A percentile compares a stretch with the other conserved stretches of the same genome.
Evolutionary conservation across 371 early-diverging fungal genomes (phyloP).

Genomic region (Mortierella sp.): DNA sequence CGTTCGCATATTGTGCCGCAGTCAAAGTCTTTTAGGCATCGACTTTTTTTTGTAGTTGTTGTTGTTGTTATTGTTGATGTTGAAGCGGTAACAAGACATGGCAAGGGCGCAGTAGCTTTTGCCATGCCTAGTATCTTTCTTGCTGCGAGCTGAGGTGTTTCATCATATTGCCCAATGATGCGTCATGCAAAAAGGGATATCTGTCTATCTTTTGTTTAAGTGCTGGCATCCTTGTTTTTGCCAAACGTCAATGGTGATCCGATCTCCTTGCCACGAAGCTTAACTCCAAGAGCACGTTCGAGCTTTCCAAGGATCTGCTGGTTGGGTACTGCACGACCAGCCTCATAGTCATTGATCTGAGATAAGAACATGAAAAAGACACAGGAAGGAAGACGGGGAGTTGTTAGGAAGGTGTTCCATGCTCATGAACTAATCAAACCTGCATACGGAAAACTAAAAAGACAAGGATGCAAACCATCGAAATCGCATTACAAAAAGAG

Average conservation of each 20-base stretch:
- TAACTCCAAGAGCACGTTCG: constrained; percentile 90
- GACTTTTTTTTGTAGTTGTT: too few species aligned
- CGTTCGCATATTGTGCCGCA: too few species aligned
- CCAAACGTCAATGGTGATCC: constrained; percentile 75
- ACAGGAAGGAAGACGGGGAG: neutral
- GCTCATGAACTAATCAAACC: neutral
- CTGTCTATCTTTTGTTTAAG: too few species aligned
- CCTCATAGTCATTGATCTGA: constrained; percentile 87
- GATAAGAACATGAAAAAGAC: too few species aligned
- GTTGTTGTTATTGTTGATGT: too few species aligned
- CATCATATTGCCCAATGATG: too few species aligned
- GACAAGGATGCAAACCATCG: neutral
- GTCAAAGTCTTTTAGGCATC: too few species aligned
- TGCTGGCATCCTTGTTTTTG: constrained; percentile 55
- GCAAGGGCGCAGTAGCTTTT: too few species aligned
- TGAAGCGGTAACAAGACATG: too few species aligned
- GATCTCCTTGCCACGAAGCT: constrained; percentile 88
- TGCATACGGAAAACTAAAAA: too few species aligned
- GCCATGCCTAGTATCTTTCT: too few species aligned
- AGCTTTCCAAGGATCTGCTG: constrained; percentile 91
- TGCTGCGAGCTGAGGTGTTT: neutral
- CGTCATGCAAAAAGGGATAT: too few species aligned
- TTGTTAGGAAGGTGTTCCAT: neutral
- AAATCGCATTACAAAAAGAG: neutral
- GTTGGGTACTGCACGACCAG: constrained; percentile 87